phyloP scores from a whole-genome alignment of 2,329 filamentous ascomycete genomes.

The Mycogone perniciosa region DNA sequence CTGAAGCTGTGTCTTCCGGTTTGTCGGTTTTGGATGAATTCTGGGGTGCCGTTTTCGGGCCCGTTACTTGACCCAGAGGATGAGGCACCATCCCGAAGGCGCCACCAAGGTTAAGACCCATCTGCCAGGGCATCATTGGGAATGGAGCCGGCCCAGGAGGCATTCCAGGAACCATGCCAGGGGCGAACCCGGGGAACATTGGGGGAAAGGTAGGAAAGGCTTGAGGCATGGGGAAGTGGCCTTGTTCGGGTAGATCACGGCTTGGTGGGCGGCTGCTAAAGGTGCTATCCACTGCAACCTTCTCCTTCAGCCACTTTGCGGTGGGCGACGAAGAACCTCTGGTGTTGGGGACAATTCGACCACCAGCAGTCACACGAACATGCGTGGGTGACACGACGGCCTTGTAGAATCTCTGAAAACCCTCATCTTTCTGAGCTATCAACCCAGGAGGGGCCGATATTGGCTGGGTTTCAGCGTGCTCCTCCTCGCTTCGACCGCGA shows the following conservation, averaged over 20 bases:
- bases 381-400: slow-evolving; percentile 62
- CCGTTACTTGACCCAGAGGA: slow-evolving; percentile 19
- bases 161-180: slow-evolving; percentile 26
- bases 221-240: slow-evolving; percentile 10
- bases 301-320: slow-evolving; percentile 44
- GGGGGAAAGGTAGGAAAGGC: slow-evolving; percentile 21
- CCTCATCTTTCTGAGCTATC: slow-evolving; percentile 52
- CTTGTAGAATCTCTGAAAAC: slow-evolving; percentile 63
- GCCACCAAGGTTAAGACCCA: slow-evolving; percentile 31
- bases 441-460: slow-evolving; percentile 48
- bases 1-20: slow-evolving; percentile 25
- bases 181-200: slow-evolving; percentile 27
- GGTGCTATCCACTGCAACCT: slow-evolving; percentile 17
- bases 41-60: slow-evolving; percentile 15
- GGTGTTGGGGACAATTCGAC: slow-evolving; percentile 60
- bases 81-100: slow-evolving; percentile 22
- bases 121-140: slow-evolving; percentile 35
- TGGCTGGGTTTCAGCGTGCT: slow-evolving; percentile 39
- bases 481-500: slow-evolving; percentile 38
- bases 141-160: slow-evolving; percentile 25
- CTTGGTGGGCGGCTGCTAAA: slow-evolving; percentile 16
- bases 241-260: slow-evolving; percentile 13
- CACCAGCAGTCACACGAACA: slow-evolving; percentile 60
- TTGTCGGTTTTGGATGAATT: slow-evolving; percentile 20
- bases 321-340: slow-evolving; percentile 48